Evolutionary conservation across 495 filamentous ascomycete genomes (phyloP).

Genomic region (Neurospora pannonica): DNA sequence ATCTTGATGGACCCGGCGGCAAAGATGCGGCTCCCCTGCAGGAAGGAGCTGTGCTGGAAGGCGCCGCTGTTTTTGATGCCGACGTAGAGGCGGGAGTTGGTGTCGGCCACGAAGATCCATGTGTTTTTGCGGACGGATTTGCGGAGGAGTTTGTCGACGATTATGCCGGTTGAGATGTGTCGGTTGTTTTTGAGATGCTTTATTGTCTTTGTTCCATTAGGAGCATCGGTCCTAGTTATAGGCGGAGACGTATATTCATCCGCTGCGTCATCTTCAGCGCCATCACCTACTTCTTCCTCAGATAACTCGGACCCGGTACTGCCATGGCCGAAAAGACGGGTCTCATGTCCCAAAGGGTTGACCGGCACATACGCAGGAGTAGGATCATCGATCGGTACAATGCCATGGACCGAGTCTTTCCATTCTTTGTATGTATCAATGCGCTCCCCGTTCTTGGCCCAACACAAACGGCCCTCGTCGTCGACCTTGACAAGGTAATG

Average conservation of each 20-base stretch:
- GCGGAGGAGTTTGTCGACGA: constrained; percentile 63
- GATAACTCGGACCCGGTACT: constrained; percentile 11
- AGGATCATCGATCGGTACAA: constrained; percentile 56
- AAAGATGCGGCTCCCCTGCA: constrained; percentile 70
- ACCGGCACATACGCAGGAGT: constrained; percentile 39
- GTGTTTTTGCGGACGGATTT: constrained; percentile 65
- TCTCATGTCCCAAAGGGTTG: constrained; percentile 3
- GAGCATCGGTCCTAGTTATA: not conserved
- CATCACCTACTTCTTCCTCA: constrained; percentile 1
- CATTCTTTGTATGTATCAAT: constrained; percentile 69
- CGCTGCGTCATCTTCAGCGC: constrained; percentile 25
- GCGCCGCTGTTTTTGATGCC: constrained; percentile 83
- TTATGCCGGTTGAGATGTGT: constrained; percentile 47
- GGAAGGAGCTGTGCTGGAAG: constrained; percentile 85
- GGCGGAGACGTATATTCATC: not conserved
- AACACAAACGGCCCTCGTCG: constrained; percentile 55
- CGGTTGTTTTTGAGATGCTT: not conserved
- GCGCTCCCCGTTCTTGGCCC: constrained; percentile 67
- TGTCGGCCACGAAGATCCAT: constrained; percentile 90
- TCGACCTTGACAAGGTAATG: constrained; percentile 67
- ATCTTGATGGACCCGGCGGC: constrained; percentile 83
- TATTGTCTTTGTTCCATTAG: not conserved
- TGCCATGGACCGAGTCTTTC: constrained; percentile 70
- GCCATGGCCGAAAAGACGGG: constrained; percentile 11
- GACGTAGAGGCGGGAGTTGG: constrained; percentile 76